Conservation (phyloP, 768 basidiomycete species). For the Ephemerocybe angulata region DNA sequence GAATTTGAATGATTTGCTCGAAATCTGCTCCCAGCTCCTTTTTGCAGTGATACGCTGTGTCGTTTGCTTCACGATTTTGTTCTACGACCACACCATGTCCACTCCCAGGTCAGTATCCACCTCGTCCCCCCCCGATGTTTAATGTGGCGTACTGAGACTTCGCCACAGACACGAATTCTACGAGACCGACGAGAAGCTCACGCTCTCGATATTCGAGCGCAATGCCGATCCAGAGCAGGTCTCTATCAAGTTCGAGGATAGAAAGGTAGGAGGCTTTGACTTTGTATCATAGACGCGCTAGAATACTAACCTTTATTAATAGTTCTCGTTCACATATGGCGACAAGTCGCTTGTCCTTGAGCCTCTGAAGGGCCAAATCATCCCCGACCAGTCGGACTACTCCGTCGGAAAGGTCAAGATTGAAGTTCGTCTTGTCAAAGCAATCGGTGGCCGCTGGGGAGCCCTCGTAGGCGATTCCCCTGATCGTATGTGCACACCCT, state of each 20-base stretch:
- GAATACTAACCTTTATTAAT: slow-evolving; percentile 5
- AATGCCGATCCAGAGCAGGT: slow-evolving; percentile 66
- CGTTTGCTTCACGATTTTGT: too few species aligned
- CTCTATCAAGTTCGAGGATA: slow-evolving; percentile 57
- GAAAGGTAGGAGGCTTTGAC: slow-evolving; percentile 64
- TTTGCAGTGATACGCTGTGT: too few species aligned
- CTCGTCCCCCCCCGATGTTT: too few species aligned
- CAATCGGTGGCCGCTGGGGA: slow-evolving; percentile 67
- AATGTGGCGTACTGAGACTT: neutral
- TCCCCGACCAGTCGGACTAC: slow-evolving; percentile 55
- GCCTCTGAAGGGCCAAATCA: slow-evolving; percentile 81
- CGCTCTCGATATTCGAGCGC: slow-evolving; percentile 74
- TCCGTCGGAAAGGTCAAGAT: slow-evolving; percentile 84
- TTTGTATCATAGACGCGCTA: neutral
- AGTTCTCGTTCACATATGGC: slow-evolving; percentile 64
- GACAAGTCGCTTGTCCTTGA: slow-evolving; percentile 69
- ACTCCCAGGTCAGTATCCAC: too few species aligned
- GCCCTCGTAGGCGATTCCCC: slow-evolving; percentile 69
- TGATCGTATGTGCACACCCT: slow-evolving; percentile 52
- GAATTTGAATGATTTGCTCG: too few species aligned
- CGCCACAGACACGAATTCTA: slow-evolving; percentile 75
- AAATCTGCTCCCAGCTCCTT: too few species aligned
- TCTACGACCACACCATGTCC: too few species aligned
- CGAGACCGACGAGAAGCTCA: slow-evolving; percentile 75
- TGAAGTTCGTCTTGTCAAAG: slow-evolving; percentile 77